Evolutionary conservation across 306 rosid genomes (phyloP), one percentile per base, ranked within the genome.

Genomic region (Prunus kanzakura): DNA sequence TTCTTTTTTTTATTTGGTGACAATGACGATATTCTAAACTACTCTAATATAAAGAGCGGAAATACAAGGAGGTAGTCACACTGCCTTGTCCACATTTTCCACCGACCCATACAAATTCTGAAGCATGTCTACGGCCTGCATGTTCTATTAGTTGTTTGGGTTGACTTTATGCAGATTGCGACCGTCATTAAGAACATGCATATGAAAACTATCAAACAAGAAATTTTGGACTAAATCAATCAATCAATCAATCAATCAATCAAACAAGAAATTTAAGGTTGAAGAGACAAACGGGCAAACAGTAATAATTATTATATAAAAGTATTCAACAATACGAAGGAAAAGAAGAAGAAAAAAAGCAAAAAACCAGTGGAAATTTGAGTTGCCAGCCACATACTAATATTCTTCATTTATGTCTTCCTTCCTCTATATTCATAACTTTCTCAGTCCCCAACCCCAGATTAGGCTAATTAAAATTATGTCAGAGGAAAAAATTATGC

Each of bases 1-100:
- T 30, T 30, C 4, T 0, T 0, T 30, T 30, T 30, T 30, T 3
- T 4, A 3, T 30, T 3, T 30, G 0, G 0, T 3, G 0, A 30
- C 7, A 5, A 32, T 32, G 1, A 1, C 1, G 8, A 5, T 32
- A 32, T 32, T 32, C 1, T 5, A 32, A 32, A 32, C 8, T 32
- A 32, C 1, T 32, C 38, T 32, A 32, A 32, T 32, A 4, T 32
- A 4, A 7, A 32, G 38, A 32, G 38, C 7, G 38, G 7, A 32
- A 32, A 32, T 32, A 32, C 1, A 1, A 32, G 38, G 1, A 32
- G 7, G 1, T 5, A 32, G 38, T 1, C 38, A 5, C 7, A 32
- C 38, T 1, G 38, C 38, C 38, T 32, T 32, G 38, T 32, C 38
- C 38, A 5, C 7, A 32, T 32, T 1, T 5, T 32, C 7, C 7